These are phyloP conservation scores for Hura crepitans DNA, from an alignment of 441 rosid genomes.

Conservation along the genomic window DNA sequence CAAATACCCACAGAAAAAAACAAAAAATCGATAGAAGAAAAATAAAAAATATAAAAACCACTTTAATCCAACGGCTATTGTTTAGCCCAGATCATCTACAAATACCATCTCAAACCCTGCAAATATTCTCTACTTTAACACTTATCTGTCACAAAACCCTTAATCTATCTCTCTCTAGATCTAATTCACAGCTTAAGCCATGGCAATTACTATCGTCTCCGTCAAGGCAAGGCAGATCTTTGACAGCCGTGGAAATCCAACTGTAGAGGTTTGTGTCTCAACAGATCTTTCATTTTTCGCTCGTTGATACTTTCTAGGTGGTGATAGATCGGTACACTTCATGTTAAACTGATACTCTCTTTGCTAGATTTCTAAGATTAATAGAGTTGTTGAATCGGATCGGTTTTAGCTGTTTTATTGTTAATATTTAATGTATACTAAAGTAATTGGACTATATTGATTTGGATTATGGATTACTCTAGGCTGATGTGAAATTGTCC, in stretches of 20 bases:
- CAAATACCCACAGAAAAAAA: too few species aligned
- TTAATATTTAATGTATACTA: not conserved
- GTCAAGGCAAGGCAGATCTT: conserved; percentile 85
- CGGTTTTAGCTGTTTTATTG: not conserved
- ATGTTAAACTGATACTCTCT: not conserved
- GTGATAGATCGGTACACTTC: conserved; percentile 1
- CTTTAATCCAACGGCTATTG: conserved; percentile 15
- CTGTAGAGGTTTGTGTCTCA: conserved; percentile 65
- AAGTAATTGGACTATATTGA: not conserved
- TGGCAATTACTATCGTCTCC: conserved; percentile 51
- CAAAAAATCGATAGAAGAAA: too few species aligned
- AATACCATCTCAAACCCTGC: conserved; percentile 1
- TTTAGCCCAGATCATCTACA: conserved; percentile 7
- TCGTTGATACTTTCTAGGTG: conserved; percentile 18
- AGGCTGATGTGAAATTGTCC: too few species aligned
- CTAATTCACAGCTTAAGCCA: conserved; percentile 22
- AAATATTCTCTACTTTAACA: not conserved
- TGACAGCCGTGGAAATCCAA: conserved; percentile 97
- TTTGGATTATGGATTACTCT: too few species aligned
- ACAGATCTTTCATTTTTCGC: not conserved
- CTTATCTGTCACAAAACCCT: conserved; percentile 1
- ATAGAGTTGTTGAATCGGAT: not conserved
- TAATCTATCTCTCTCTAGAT: conserved; percentile 26
- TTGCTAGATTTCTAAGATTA: too few species aligned
- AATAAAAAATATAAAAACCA: not conserved